A percentile compares a stretch with the other conserved stretches of the same genome.
Conservation (phyloP, 345 rosid species). For the Euphorbia pulcherrima region DNA sequence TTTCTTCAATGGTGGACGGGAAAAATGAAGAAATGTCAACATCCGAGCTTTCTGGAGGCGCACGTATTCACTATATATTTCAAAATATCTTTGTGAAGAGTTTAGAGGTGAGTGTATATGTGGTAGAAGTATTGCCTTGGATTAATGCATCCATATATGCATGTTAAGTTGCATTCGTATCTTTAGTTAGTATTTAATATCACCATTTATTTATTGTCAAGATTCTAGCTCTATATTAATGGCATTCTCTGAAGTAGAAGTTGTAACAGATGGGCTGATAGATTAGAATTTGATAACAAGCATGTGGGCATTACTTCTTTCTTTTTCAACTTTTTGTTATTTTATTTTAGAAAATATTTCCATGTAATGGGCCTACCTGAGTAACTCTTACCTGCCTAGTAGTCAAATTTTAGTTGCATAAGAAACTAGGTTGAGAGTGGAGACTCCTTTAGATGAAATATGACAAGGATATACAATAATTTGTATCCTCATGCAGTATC, state of each 20-base stretch:
- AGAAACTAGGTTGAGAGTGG: background rate
- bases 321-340: background rate
- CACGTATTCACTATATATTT: constrained; percentile 84
- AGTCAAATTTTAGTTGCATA: background rate
- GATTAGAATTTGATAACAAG: background rate
- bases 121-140: background rate
- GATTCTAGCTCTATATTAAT: background rate
- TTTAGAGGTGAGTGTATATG: constrained; percentile 54
- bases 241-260: background rate
- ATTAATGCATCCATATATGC: background rate
- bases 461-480: background rate
- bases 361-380: background rate
- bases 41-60: constrained; percentile 87
- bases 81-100: constrained; percentile 87
- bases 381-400: background rate
- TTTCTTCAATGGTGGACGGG: constrained; percentile 83
- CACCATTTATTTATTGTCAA: no score
- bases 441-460: background rate
- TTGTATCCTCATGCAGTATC: constrained; percentile 10
- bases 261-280: background rate
- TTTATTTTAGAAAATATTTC: background rate
- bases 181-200: background rate
- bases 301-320: no score
- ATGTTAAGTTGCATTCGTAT: background rate
- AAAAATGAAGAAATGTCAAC: constrained; percentile 94